phyloP scores from a whole-genome alignment of 1,284 basidiomycete species.

The Cerioporus squamosus region DNA sequence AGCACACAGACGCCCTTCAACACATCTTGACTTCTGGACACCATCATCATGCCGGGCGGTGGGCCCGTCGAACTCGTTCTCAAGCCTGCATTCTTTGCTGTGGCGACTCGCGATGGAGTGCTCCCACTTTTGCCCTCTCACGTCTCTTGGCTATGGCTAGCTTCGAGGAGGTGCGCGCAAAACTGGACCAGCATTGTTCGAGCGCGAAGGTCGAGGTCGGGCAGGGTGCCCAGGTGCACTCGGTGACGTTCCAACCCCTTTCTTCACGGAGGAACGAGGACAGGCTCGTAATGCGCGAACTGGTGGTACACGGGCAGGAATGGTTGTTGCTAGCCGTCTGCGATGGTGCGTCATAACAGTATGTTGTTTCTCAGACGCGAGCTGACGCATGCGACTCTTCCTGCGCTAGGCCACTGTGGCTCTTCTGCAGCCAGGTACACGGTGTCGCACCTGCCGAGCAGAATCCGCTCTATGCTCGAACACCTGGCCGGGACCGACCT shows the following conservation, averaged over 20 bases:
- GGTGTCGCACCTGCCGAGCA: conserved; percentile 5
- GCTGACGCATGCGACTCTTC: background rate
- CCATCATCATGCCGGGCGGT: conserved; percentile 12
- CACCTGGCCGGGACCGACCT: background rate
- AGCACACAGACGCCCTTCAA: conserved; percentile 2
- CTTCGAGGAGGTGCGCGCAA: conserved; percentile 7
- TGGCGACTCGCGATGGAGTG: background rate
- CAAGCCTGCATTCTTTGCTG: background rate
- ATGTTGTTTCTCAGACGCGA: background rate
- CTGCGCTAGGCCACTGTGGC: conserved; percentile 7
- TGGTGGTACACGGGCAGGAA: background rate
- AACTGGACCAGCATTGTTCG: background rate
- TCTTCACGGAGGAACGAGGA: conserved; percentile 5
- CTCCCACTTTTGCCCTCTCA: background rate
- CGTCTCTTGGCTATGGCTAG: conserved; percentile 1
- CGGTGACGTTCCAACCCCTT: conserved; percentile 16
- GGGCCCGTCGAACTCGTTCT: background rate
- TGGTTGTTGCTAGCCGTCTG: conserved; percentile 12
- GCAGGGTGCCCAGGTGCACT: conserved; percentile 4
- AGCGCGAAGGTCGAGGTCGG: conserved; percentile 1
- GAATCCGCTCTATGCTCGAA: conserved; percentile 1
- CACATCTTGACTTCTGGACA: conserved; percentile 6
- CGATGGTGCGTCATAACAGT: conserved; percentile 5
- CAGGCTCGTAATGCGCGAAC: conserved; percentile 2
- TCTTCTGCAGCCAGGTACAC: conserved; percentile 9